Percentiles rank a stretch among this genome's conserved stretches.
These are phyloP conservation scores for Plantago ovata DNA, from an alignment of 257 asterid species.

Conservation along the genomic window DNA sequence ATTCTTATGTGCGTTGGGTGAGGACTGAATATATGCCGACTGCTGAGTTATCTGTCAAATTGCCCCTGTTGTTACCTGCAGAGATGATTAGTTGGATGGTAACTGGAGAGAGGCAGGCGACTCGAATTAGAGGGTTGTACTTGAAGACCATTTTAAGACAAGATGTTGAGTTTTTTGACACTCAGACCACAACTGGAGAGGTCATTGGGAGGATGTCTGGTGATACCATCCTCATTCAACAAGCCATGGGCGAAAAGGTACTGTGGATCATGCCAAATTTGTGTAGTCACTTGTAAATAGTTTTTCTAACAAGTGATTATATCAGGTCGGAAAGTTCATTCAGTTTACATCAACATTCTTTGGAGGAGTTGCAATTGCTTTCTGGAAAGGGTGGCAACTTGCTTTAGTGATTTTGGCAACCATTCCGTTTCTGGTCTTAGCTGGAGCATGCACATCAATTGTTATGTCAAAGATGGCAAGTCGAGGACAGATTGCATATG, in stretches of 20 bases:
- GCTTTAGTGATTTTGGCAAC: constrained; percentile 32
- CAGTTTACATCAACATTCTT: constrained; percentile 35
- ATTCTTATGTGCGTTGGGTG: too few species aligned
- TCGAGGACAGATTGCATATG: constrained; percentile 60
- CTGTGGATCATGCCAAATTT: neutral
- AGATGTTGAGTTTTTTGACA: constrained; percentile 62
- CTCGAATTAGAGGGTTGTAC: constrained; percentile 55
- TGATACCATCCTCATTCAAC: constrained; percentile 68
- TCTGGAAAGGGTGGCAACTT: constrained; percentile 48
- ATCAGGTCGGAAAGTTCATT: constrained; percentile 53
- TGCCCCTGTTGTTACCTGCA: constrained; percentile 21
- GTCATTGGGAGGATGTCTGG: constrained; percentile 63
- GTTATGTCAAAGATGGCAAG: constrained; percentile 47
- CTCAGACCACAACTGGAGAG: constrained; percentile 63
- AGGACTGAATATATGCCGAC: too few species aligned
- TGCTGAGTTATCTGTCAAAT: neutral
- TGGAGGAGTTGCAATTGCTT: constrained; percentile 43
- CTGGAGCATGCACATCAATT: constrained; percentile 37
- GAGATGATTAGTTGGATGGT: constrained; percentile 74
- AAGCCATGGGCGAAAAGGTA: constrained; percentile 86
- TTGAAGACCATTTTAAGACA: constrained; percentile 54
- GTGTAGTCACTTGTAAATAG: neutral
- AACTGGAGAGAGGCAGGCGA: constrained; percentile 60
- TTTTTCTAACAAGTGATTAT: neutral
- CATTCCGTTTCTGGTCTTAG: constrained; percentile 40